Base-by-base conservation (phyloP, 2,329 filamentous ascomycete species). In the Aspergillus clavatus region DNA sequence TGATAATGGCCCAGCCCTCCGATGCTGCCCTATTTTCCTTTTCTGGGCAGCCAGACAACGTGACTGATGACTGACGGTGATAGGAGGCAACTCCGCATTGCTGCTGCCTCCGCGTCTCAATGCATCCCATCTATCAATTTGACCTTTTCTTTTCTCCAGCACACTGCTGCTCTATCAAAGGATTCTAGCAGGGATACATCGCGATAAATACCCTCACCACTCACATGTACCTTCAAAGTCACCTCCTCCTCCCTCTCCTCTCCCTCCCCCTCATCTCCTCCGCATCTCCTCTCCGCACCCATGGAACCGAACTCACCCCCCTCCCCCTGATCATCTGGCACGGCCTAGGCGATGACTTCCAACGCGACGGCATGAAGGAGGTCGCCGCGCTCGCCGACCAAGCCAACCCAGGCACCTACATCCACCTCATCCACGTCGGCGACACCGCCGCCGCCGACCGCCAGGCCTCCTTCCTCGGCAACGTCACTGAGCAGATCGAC, bases 251-350 rank as follows among this genome's bases (percentile, higher is more conserved):
- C 33, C 16, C 43, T 3, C 29, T 46, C 19, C 41, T 49, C 24
- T 16, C 47, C 4, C 26, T 54, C 39, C 41, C 45, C 24, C 21
- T 59, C 19, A 39, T 63, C 19, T 41, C 57, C 54, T 8, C 55
- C 42, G 43, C 58, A 35, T 40, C 50, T 38, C 52, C 52, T 38
- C 42, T 61, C 33, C 53, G 48, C 36, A 23, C 40, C 26, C 31
- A 39, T 52, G 65, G 55, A 31, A 48, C 55, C 43, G 50, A 63
- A 22, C 47, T 53, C 36, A 58, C 56, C 39, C 89, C 87, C 3
- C 79, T 96, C 23, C 93, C 93, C 1, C 77, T 98, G 27, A 79
- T 98, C 48, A 87, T 98, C 71, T 98, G 93, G 93, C 93, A 98
- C 68, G 93, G 82, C 46, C 72, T 84, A n/a, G 81, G 81, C 54